A percentile compares a stretch with the other conserved stretches of the same genome.
phyloP scores from a whole-genome alignment of 805 yeast genomes.

The Kurtzmaniella fragi region DNA sequence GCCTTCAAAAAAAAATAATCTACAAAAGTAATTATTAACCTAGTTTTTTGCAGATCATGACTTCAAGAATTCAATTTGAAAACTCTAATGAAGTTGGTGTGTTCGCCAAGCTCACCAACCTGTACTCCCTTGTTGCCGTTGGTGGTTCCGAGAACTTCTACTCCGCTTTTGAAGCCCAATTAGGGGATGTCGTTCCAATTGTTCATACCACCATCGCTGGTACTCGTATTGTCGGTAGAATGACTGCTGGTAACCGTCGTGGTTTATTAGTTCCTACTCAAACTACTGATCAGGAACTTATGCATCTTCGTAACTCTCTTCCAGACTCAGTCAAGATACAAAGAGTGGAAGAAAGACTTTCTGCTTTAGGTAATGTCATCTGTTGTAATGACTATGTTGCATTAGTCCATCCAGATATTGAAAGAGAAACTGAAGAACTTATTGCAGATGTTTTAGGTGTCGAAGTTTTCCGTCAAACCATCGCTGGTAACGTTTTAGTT shows the following conservation, averaged over 20 bases:
- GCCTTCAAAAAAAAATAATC: constrained; percentile 1
- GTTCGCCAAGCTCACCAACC: constrained; percentile 90
- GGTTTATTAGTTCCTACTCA: constrained; percentile 96
- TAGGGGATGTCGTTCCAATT: constrained; percentile 94
- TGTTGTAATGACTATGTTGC: constrained; percentile 99
- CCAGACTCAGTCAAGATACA: constrained; percentile 95
- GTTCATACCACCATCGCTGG: constrained; percentile 98
- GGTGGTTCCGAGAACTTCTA: constrained; percentile 85
- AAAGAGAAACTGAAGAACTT: constrained; percentile 97
- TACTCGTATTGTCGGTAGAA: constrained; percentile 94
- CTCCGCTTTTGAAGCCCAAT: constrained; percentile 95
- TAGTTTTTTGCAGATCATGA: constrained; percentile 21
- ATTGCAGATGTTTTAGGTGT: constrained; percentile 98
- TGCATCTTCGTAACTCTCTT: constrained; percentile 92
- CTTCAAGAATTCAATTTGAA: constrained; percentile 46
- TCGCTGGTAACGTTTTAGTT: constrained; percentile 95
- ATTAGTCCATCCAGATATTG: constrained; percentile 97
- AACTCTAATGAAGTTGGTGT: constrained; percentile 73
- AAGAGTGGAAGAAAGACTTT: constrained; percentile 94
- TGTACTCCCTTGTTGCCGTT: constrained; percentile 92
- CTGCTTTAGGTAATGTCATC: constrained; percentile 96
- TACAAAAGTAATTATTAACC: background rate
- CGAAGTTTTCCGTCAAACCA: constrained; percentile 98
- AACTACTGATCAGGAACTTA: constrained; percentile 96
- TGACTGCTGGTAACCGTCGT: constrained; percentile 98